Evolutionary conservation across 1,139 yeast genomes (phyloP), one percentile per base, ranked within the genome.

Genomic region (Candida pseudoviswanathii): DNA sequence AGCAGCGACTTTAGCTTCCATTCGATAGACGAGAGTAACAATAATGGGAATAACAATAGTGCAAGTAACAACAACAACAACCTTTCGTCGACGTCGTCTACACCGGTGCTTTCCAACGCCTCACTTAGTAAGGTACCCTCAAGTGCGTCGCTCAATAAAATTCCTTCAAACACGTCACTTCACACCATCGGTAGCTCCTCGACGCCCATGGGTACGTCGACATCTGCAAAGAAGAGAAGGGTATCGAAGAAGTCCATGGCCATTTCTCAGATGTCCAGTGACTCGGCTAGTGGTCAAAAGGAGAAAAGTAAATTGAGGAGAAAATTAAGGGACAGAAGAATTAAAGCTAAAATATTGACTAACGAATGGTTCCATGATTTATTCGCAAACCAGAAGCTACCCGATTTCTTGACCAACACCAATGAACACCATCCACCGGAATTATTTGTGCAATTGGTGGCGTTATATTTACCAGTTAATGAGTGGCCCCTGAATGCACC

Each of bases 231-330:
- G 32, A 51, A 51, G 27, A 46, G 54, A 51, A 51, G 48, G 52
- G 50, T 43, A 29, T 42, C 54, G 29, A 59, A 48, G 48, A 58
- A 46, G 51, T 58, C 50, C 40, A 50, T 42, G 53, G 57, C 57
- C 3, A 43, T 51, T 40, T 51, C 55, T 26, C 57, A 53, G 40
- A 54, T 54, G 49, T 54, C 55, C 16, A 50, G 51, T 30, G 51
- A 49, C 40, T 48, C 52, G 9, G 51, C 52, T 2, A 47, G 51
- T 45, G 56, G 55, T 9, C 56, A 51, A 42, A 54, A 53, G 34
- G 64, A 60, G 31, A 58, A 54, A 44, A 62, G 61, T 51, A 60
- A 56, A 43, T 50, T 54, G 11, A 48, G 65, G 46, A 48, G 66
- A 30, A 62, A 58, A 48, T 42, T 53, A 34, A 44, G 65, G 33